Percentiles rank a stretch among this genome's conserved stretches.
Conservation (phyloP, 176 grass and related monocot genomes). For the Puya raimondii region DNA sequence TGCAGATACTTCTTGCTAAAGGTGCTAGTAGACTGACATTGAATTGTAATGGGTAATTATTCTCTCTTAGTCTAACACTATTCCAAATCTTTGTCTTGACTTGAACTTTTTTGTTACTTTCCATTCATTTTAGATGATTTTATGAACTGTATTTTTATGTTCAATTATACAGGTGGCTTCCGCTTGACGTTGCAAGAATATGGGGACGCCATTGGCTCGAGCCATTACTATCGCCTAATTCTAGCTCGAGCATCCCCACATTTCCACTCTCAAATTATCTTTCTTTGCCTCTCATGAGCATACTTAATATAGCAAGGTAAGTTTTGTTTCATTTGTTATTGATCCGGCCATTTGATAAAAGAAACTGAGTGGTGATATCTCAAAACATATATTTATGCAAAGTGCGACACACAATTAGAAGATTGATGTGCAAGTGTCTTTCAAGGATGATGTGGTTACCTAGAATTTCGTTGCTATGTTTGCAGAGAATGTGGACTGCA, state of each 20-base stretch:
- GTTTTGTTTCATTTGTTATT: conserved; percentile 14
- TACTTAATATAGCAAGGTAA: conserved; percentile 98
- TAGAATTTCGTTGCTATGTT: conserved; percentile 9
- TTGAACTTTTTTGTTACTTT: neutral
- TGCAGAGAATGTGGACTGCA: conserved; percentile 81
- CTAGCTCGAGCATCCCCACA: conserved; percentile 42
- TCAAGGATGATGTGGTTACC: neutral
- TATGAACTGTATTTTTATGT: conserved; percentile 13
- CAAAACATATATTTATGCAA: neutral
- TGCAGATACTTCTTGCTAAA: conserved; percentile 77
- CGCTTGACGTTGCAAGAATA: conserved; percentile 74
- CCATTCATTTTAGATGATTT: neutral
- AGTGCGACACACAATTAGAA: neutral
- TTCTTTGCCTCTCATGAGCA: conserved; percentile 86
- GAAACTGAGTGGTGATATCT: neutral
- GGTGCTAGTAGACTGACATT: conserved; percentile 83
- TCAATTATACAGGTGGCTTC: conserved; percentile 70
- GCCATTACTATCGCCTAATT: conserved; percentile 79
- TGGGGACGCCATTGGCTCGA: conserved; percentile 62
- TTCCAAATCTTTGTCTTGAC: conserved; percentile 4
- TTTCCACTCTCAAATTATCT: conserved; percentile 79
- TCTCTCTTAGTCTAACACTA: conserved; percentile 1
- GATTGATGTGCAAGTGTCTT: neutral
- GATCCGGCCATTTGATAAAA: neutral
- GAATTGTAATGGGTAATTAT: conserved; percentile 88